Evolutionary conservation across 2,329 filamentous ascomycete genomes (phyloP).

Genomic region (Sclerotinia nivalis): DNA sequence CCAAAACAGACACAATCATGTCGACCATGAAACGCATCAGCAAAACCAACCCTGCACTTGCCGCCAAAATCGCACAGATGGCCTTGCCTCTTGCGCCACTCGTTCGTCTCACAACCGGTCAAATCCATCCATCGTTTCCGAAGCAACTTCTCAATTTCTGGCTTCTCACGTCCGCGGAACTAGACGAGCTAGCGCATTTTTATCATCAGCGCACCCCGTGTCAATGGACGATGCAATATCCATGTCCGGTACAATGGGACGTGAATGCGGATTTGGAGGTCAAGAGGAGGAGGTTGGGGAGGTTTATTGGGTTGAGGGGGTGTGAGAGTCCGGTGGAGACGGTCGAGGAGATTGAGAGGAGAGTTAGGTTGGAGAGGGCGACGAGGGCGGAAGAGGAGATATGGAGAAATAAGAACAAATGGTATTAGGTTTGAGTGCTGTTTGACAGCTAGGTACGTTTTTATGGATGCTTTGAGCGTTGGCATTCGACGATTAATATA

Average conservation of each 20-base stretch:
- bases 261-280: constrained; percentile 54
- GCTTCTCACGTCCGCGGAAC: constrained; percentile 69
- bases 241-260: constrained; percentile 66
- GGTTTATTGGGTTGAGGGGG: constrained; percentile 71
- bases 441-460: constrained; percentile 1
- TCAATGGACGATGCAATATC: constrained; percentile 60
- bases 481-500: constrained; percentile 6
- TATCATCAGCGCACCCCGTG: constrained; percentile 69
- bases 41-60: constrained; percentile 52
- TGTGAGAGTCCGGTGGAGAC: constrained; percentile 53
- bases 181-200: constrained; percentile 69
- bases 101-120: constrained; percentile 61
- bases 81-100: constrained; percentile 66
- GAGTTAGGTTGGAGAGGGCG: constrained; percentile 44
- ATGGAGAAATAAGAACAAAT: constrained; percentile 32
- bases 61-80: constrained; percentile 65
- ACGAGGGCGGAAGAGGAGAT: constrained; percentile 37
- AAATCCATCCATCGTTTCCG: constrained; percentile 66
- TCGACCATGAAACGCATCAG: constrained; percentile 5
- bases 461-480: background rate
- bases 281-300: constrained; percentile 70
- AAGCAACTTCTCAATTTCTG: constrained; percentile 68
- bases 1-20: background rate
- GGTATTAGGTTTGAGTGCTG: constrained; percentile 29
- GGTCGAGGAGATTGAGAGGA: constrained; percentile 44